These are phyloP conservation scores for Fusarium sp. DNA, from an alignment of 2,329 filamentous ascomycete species.

Conservation along the genomic window DNA sequence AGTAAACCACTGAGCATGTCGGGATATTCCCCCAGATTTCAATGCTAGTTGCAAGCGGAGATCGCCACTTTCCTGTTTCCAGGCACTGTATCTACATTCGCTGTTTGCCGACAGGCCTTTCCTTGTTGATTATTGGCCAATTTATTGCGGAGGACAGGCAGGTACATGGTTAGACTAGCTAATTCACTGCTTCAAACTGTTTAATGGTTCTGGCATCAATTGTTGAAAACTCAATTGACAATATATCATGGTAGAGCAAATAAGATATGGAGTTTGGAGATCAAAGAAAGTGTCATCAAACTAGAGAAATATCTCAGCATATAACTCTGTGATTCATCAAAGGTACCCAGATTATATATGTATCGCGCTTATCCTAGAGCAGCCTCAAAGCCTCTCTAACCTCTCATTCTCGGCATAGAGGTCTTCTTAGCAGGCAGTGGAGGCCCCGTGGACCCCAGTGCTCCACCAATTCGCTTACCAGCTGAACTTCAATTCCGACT, in stretches of 20 bases:
- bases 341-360: not conserved
- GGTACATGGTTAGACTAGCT: not conserved
- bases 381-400: conserved; percentile 9
- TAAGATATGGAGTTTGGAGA: not conserved
- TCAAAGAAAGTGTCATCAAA: not conserved
- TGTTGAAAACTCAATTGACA: too few species aligned
- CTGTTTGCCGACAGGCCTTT: conserved; percentile 28
- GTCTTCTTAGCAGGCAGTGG: not conserved
- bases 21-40: conserved; percentile 23
- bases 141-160: not conserved
- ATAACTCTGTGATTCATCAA: not conserved
- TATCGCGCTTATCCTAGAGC: conserved; percentile 31
- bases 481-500: conserved; percentile 35
- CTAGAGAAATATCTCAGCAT: not conserved
- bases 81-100: conserved; percentile 18
- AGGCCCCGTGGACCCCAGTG: not conserved
- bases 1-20: conserved; percentile 22
- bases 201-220: not conserved
- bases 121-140: conserved; percentile 15
- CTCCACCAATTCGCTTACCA: conserved; percentile 38
- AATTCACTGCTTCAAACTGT: not conserved
- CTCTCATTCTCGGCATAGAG: conserved; percentile 5
- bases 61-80: conserved; percentile 49
- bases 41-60: conserved; percentile 43
- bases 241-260: not conserved